Evolutionary conservation across 805 yeast species (phyloP).

Genomic region (Wickerhamomyces sydowiorum): DNA sequence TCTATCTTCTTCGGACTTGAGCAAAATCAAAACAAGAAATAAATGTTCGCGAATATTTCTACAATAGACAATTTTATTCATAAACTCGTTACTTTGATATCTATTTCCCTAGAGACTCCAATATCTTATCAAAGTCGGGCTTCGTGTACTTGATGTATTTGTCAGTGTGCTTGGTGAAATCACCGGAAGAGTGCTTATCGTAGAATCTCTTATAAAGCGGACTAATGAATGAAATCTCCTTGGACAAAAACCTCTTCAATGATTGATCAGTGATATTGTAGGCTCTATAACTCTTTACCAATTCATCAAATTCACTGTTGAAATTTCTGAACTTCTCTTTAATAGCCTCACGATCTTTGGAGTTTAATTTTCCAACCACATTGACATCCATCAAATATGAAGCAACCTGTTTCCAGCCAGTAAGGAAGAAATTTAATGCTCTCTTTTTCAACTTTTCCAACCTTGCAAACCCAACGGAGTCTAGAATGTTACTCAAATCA

Average conservation of each 20-base stretch:
- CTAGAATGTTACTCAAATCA: slow-evolving; percentile 48
- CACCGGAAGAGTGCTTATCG: slow-evolving; percentile 66
- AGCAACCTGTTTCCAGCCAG: slow-evolving; percentile 78
- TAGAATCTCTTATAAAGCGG: slow-evolving; percentile 85
- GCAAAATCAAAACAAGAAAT: no score
- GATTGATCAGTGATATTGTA: slow-evolving; percentile 62
- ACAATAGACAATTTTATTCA: no score
- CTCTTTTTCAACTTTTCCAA: slow-evolving; percentile 65
- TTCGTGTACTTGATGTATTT: slow-evolving; percentile 68
- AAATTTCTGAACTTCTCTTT: slow-evolving; percentile 83
- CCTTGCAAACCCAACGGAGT: slow-evolving; percentile 54
- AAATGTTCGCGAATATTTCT: no score
- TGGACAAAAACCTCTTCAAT: slow-evolving; percentile 55
- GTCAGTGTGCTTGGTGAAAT: slow-evolving; percentile 61
- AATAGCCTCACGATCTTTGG: slow-evolving; percentile 74
- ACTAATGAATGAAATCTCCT: slow-evolving; percentile 68
- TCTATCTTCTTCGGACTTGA: no score
- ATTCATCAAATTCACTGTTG: slow-evolving; percentile 77
- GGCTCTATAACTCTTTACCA: slow-evolving; percentile 58
- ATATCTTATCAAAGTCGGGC: slow-evolving; percentile 33
- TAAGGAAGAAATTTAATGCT: slow-evolving; percentile 63
- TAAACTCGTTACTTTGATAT: no score
- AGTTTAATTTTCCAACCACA: slow-evolving; percentile 48
- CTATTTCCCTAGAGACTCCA: slow-evolving; percentile 26
- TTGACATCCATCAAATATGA: slow-evolving; percentile 76